These are phyloP conservation scores for Candida nemodendra DNA, from an alignment of 805 yeast species.

Conservation along the genomic window DNA sequence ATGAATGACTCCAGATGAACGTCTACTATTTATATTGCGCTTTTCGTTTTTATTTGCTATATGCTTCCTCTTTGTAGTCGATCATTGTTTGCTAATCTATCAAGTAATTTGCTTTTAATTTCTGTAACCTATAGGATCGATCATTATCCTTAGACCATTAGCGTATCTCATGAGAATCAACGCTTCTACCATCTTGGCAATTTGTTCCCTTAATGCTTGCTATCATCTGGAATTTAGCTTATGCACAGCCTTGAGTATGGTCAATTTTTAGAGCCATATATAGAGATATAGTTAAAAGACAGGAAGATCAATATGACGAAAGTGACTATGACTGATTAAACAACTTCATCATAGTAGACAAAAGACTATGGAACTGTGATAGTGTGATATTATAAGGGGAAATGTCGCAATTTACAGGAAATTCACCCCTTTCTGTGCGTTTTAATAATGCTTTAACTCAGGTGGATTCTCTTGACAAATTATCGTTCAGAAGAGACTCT, in stretches of 20 bases:
- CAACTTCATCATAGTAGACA: neutral
- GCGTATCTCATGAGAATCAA: too few species aligned
- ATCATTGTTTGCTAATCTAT: neutral
- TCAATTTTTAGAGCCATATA: too few species aligned
- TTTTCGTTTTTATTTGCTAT: neutral
- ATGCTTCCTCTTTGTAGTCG: neutral
- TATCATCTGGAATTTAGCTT: too few species aligned
- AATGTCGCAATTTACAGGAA: neutral
- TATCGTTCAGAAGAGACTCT: conserved; percentile 23
- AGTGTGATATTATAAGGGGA: neutral
- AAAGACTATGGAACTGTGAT: neutral
- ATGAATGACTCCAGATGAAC: neutral
- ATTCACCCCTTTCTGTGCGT: conserved; percentile 17
- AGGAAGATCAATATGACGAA: too few species aligned
- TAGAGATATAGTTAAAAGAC: too few species aligned
- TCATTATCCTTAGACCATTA: too few species aligned
- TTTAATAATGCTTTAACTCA: conserved; percentile 12
- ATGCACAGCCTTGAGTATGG: too few species aligned
- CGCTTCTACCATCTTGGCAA: too few species aligned
- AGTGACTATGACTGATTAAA: neutral
- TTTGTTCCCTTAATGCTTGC: too few species aligned
- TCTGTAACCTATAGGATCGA: too few species aligned
- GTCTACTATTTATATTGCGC: neutral
- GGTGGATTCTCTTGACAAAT: conserved; percentile 11
- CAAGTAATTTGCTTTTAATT: too few species aligned